Conservation (phyloP, 2,329 filamentous ascomycete genomes). For the Fusarium xyrophilum region DNA sequence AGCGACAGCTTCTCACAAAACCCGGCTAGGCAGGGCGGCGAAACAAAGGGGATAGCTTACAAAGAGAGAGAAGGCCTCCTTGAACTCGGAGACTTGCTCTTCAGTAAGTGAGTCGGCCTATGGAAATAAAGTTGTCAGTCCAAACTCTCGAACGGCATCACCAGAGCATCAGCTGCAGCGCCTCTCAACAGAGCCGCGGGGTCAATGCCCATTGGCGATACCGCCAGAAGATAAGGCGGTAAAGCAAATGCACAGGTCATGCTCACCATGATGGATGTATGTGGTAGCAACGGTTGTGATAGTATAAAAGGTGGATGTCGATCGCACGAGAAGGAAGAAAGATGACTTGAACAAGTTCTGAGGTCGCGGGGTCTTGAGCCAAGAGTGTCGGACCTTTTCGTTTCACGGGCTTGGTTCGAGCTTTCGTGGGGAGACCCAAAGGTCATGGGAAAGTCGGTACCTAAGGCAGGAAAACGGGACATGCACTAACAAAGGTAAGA, state of each 20-base stretch:
- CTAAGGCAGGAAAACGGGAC: slow-evolving; percentile 32
- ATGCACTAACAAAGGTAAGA: background rate
- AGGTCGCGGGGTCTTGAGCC: slow-evolving; percentile 42
- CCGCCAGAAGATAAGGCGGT: slow-evolving; percentile 15
- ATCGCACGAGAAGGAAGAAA: slow-evolving; percentile 38
- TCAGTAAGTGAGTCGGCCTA: slow-evolving; percentile 98
- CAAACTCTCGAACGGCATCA: slow-evolving; percentile 17
- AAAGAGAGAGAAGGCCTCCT: slow-evolving; percentile 99
- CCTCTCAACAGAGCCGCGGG: slow-evolving; percentile 41
- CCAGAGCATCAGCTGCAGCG: slow-evolving; percentile 37
- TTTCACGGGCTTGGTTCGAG: slow-evolving; percentile 39
- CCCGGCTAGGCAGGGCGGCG: background rate
- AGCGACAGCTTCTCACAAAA: slow-evolving; percentile 31
- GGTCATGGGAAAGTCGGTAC: slow-evolving; percentile 34
- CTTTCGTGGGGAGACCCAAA: slow-evolving; percentile 39
- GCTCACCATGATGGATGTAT: slow-evolving; percentile 44
- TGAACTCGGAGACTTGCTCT: slow-evolving; percentile 99
- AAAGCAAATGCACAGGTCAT: slow-evolving; percentile 3
- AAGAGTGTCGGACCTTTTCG: slow-evolving; percentile 44
- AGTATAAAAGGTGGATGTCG: slow-evolving; percentile 35
- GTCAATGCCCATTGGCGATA: slow-evolving; percentile 32
- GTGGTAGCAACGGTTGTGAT: slow-evolving; percentile 29
- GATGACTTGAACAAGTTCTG: slow-evolving; percentile 44
- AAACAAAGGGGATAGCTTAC: slow-evolving; percentile 65
- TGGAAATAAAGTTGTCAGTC: slow-evolving; percentile 37